Evolutionary conservation across 495 filamentous ascomycete genomes (phyloP).

Genomic region (Penicillium argentinense): DNA sequence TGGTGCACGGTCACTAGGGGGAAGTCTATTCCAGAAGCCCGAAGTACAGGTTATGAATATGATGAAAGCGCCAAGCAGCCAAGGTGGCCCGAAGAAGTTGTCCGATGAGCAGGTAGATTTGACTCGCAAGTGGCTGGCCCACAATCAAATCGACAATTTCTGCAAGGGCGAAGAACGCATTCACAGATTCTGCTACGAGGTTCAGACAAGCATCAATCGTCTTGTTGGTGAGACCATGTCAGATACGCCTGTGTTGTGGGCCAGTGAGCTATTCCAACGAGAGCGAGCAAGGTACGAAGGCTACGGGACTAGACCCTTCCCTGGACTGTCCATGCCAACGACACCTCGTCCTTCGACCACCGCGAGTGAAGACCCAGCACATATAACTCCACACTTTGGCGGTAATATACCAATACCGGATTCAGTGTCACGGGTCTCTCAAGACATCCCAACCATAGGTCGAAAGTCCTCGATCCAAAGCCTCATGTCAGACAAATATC

Average conservation of each 20-base stretch:
- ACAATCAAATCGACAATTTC: constrained; percentile 85
- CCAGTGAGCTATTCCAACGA: constrained; percentile 80
- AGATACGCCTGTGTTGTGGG: constrained; percentile 88
- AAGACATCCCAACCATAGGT: constrained; percentile 38
- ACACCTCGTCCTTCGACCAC: constrained; percentile 50
- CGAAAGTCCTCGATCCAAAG: constrained; percentile 58
- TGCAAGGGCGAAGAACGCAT: constrained; percentile 95
- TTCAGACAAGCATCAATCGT: constrained; percentile 83
- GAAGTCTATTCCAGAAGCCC: constrained; percentile 74
- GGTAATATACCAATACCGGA: constrained; percentile 42
- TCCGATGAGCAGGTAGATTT: constrained; percentile 94
- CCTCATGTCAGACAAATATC: constrained; percentile 65
- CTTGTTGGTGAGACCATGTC: constrained; percentile 83
- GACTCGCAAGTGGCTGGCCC: constrained; percentile 79
- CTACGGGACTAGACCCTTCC: constrained; percentile 46
- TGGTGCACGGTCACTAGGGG: constrained; percentile 47
- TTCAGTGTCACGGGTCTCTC: constrained; percentile 35
- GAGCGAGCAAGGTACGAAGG: constrained; percentile 78
- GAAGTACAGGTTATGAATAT: constrained; percentile 87
- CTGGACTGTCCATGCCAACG: constrained; percentile 44
- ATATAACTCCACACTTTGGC: constrained; percentile 27
- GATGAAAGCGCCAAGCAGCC: constrained; percentile 76
- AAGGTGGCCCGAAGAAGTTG: constrained; percentile 90
- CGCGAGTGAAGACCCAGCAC: constrained; percentile 49
- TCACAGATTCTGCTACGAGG: constrained; percentile 88